phyloP scores from a whole-genome alignment of 345 rosid genomes.

The Eucalyptus marginata region DNA sequence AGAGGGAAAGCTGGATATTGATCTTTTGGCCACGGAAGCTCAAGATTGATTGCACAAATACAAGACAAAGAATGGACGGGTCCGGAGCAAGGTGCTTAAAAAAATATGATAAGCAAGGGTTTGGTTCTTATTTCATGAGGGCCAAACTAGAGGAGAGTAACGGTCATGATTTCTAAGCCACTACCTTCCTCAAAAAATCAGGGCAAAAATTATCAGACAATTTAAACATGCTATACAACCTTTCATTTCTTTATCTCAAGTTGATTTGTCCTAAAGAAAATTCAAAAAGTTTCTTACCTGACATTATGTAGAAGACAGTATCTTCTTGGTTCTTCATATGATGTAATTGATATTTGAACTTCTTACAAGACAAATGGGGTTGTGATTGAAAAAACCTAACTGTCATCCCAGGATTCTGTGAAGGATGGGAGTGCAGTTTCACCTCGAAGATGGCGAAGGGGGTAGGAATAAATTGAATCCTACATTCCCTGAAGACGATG shows the following conservation, averaged over 20 bases:
- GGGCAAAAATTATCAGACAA: neutral
- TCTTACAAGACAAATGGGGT: too few species aligned
- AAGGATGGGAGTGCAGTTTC: too few species aligned
- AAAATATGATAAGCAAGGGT: neutral
- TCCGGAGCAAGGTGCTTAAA: neutral
- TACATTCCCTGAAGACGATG: rapidly evolving
- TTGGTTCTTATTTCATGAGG: neutral
- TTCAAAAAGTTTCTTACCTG: rapidly evolving
- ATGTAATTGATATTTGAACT: too few species aligned
- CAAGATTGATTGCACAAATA: neutral
- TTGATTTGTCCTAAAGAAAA: too few species aligned
- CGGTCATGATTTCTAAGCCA: too few species aligned
- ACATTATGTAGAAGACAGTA: too few species aligned
- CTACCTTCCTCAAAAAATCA: too few species aligned
- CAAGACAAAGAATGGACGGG: neutral
- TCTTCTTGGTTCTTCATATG: too few species aligned
- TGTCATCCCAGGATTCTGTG: too few species aligned
- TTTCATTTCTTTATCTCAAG: neutral
- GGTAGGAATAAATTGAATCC: too few species aligned
- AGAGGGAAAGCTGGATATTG: neutral
- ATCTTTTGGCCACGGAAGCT: neutral
- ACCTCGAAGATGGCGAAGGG: rapidly evolving
- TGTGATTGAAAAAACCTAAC: too few species aligned
- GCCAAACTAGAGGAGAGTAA: neutral
- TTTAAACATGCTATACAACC: neutral